These are phyloP conservation scores for Monosporascus sp. DNA, from an alignment of 2,329 filamentous ascomycete genomes.

Conservation along the genomic window DNA sequence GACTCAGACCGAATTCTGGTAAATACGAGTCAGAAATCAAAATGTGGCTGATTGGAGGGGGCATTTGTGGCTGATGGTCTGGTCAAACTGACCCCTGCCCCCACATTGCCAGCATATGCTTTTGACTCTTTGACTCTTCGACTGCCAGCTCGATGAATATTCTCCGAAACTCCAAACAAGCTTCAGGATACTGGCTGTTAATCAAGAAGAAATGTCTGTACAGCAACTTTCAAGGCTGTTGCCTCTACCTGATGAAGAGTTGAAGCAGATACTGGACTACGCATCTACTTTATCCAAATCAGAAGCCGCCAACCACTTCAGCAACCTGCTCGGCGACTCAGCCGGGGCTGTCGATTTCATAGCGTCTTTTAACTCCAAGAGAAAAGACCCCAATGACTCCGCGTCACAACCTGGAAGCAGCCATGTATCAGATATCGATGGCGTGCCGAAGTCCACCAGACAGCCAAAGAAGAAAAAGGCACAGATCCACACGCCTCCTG, in stretches of 20 bases:
- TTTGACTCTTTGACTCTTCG: neutral
- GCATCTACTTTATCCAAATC: conserved; percentile 69
- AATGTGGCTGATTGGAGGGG: no score
- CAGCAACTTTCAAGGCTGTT: conserved; percentile 70
- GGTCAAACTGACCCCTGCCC: no score
- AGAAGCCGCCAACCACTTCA: conserved; percentile 78
- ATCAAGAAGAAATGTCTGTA: conserved; percentile 40
- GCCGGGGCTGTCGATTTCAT: conserved; percentile 72
- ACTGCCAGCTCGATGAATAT: neutral
- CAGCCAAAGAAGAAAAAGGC: conserved; percentile 50
- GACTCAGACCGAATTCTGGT: no score
- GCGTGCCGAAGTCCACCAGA: conserved; percentile 45
- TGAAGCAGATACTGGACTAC: conserved; percentile 81
- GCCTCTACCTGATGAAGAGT: conserved; percentile 76
- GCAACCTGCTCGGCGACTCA: conserved; percentile 82
- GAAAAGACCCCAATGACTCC: conserved; percentile 37
- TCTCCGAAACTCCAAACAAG: neutral
- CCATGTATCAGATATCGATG: conserved; percentile 26
- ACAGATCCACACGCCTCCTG: conserved; percentile 57
- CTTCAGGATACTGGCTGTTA: neutral
- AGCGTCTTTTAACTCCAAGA: conserved; percentile 70
- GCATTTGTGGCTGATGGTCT: no score
- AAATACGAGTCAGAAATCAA: no score
- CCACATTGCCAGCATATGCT: no score
- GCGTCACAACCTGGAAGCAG: conserved; percentile 13